Base-by-base conservation (phyloP, 2,329 filamentous ascomycete genomes). In the Arthroderma sp. region DNA sequence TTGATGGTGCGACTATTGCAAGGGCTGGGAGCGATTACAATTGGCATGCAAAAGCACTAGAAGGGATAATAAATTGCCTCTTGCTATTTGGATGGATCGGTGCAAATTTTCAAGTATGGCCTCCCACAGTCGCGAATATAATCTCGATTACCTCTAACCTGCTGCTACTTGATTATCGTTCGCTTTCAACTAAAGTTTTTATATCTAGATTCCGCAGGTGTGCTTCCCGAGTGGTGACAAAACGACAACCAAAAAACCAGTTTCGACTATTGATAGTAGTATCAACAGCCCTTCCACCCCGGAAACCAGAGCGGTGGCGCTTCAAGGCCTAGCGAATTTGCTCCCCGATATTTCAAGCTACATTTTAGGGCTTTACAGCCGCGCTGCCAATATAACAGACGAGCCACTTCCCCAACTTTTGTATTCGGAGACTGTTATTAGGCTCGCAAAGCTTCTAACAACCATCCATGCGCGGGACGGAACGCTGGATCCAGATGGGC, bases 41-140 rank as follows among this genome's bases (percentile, higher is more conserved):
- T n/a, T 98, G 91, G 89, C 86, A 95, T 65, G 91, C 85, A 11
- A 96, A 96, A 64, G 88, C 86, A 1, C 71, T 98, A 15, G 93
- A 98, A 59, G 79, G 88, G 29, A 85, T 94, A 48, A 68, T 91
- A 39, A 73, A 94, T 28, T 86, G 83, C 57, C 73, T 96, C 53
- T 59, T 96, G 36, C 75, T 96, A 55, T 78, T 94, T 50, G 83
- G 80, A 29, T 94, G 87, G 84, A 77, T 82, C 32, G 83, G 81
- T 3, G 71, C 89, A 55, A 83, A 91, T 57, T 96, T 96, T 43
- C 62, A 66, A 55, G 63, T 65, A 34, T 36, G 47, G 11, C n/a
- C 11, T 43, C n/a, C 10, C 29, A 9, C 5, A n/a, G 10, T 34
- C 9, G 32, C 3, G 32, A 11, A 9, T 34, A 11, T 11, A 11